Evolutionary conservation across 2,329 filamentous ascomycete species (phyloP).

Genomic region (Colletotrichum godetiae): DNA sequence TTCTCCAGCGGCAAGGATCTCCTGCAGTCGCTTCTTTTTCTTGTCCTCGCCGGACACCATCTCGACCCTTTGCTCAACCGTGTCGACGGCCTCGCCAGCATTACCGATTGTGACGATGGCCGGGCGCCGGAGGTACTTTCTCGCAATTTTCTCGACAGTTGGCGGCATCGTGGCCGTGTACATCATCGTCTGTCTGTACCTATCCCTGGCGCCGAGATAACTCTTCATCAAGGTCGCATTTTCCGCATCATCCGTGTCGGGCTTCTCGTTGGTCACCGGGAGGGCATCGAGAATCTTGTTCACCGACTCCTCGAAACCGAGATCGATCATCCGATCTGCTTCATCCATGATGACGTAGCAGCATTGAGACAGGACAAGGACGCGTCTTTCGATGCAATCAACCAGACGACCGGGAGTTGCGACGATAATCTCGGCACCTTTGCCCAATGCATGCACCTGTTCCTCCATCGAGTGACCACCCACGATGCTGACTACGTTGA

Average conservation of each 20-base stretch:
- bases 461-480: slow-evolving; percentile 96
- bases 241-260: slow-evolving; percentile 92
- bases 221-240: slow-evolving; percentile 86
- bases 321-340: slow-evolving; percentile 98
- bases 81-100: slow-evolving; percentile 94
- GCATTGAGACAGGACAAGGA: slow-evolving; percentile 94
- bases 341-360: slow-evolving; percentile 99
- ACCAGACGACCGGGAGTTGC: slow-evolving; percentile 98
- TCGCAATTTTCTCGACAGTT: slow-evolving; percentile 93
- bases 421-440: slow-evolving; percentile 97
- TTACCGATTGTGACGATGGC: slow-evolving; percentile 97
- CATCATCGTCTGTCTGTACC: slow-evolving; percentile 99
- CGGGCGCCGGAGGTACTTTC: slow-evolving; percentile 92
- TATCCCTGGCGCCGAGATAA: slow-evolving; percentile 78
- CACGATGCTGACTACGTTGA: slow-evolving; percentile 96
- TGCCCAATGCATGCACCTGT: slow-evolving; percentile 87
- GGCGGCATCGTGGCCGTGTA: slow-evolving; percentile 99
- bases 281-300: slow-evolving; percentile 97
- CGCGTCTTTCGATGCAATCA: slow-evolving; percentile 93
- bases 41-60: slow-evolving; percentile 92
- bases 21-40: slow-evolving; percentile 93
- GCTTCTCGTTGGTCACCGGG: slow-evolving; percentile 93
- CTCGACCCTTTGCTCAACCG: slow-evolving; percentile 96
- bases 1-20: slow-evolving; percentile 84
- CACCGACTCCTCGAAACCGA: slow-evolving; percentile 96